Evolutionary conservation across 441 rosid genomes (phyloP).

Genomic region (Gossypium trilobum): DNA sequence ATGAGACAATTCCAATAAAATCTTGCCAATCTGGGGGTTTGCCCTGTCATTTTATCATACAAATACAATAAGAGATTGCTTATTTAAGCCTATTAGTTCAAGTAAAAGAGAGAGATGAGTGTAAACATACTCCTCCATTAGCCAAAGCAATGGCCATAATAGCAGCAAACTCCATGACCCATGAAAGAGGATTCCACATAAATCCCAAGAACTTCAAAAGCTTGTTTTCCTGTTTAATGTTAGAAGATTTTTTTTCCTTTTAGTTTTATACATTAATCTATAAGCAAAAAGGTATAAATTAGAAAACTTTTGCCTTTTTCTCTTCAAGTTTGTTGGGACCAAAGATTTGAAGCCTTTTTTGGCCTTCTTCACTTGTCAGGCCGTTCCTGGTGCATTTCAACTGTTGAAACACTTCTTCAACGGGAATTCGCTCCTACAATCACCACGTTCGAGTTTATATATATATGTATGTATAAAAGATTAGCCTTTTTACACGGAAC

Average conservation of each 20-base stretch:
- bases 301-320: conserved; percentile 25
- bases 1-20: conserved; percentile 48
- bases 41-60: conserved; percentile 33
- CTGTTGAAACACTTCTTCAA: conserved; percentile 40
- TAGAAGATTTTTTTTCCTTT: not conserved
- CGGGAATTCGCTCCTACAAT: conserved; percentile 36
- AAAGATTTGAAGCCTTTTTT: conserved; percentile 34
- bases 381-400: conserved; percentile 38
- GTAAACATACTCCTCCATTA: conserved; percentile 33
- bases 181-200: conserved; percentile 54
- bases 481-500: no score
- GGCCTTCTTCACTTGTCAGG: conserved; percentile 30
- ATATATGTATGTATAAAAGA: not conserved
- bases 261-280: no score
- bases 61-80: not conserved
- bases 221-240: conserved; percentile 14
- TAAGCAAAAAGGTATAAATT: not conserved
- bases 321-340: conserved; percentile 50
- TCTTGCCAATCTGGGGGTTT: conserved; percentile 79
- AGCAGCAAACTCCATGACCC: conserved; percentile 50
- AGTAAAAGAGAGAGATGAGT: not conserved
- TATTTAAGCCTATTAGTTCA: not conserved
- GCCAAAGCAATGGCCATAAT: conserved; percentile 44
- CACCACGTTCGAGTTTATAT: not conserved
- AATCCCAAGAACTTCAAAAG: conserved; percentile 30